Evolutionary conservation across 176 grass and related monocot species (phyloP), one percentile per base, ranked within the genome.

Genomic region (Rhipidocladum racemiflorum): DNA sequence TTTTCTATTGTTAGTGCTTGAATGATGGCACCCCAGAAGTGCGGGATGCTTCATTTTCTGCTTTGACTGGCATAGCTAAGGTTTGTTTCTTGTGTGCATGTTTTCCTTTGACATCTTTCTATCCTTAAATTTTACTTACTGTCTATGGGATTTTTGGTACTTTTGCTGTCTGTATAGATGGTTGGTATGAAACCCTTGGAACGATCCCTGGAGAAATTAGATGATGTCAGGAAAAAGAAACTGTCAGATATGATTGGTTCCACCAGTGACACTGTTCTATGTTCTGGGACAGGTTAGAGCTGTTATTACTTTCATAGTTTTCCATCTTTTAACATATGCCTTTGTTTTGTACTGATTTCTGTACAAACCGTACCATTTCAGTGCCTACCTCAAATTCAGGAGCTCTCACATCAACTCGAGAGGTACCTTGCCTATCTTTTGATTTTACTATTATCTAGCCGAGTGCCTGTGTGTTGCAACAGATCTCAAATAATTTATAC

Each of bases 181-280:
- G 97, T 99, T 90, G 93, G 93, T 46, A 93, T 99, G 97, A 99
- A 88, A 84, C 97, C 97, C 11, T 91, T 99, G 81, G 97, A 99
- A 61, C 87, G 91, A 50, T 96, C 93, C 7, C 82, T 99, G 61
- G 97, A 99, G 85, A 99, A 99, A 80, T 84, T 99, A 79, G 97
- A 99, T 50, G 97, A 99, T 14, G 93, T 99, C 30, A 93, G 97
- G 75, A 95, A 99, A 89, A 99, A 99, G 80, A 99, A 99, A 69
- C 80, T 99, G 17, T 99, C 97, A 85, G 97, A 99, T 79, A 90
- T 99, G 89, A 99, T 99, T 64, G 97, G 93, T 61, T 90, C 92
- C 61, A 24, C 84, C 70, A 81, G 75, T 87, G 87, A 83, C 70
- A 85, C 83, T 24, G 67, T 10, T 77, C 57, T 90, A 51, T 83